Base-by-base conservation (phyloP, 352 stramenopile genomes). In the Pythium scleroteichum region DNA sequence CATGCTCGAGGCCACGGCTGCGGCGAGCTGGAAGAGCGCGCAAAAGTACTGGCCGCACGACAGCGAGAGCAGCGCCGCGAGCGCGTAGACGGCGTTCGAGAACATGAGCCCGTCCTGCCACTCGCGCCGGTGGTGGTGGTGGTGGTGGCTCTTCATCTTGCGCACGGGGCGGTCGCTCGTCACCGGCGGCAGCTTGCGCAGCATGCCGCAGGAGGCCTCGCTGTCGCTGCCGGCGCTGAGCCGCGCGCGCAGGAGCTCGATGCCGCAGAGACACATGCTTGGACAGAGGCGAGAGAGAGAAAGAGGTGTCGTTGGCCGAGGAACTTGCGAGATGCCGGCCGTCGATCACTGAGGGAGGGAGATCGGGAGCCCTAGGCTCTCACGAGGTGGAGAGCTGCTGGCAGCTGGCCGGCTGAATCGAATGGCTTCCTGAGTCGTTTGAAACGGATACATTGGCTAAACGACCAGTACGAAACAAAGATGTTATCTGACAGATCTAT, bases 21-120 rank as follows among this genome's bases (percentile, higher is more conserved):
- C 82, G 24, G 76, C 78, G 62, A 88, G 70, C 65, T 93, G 84
- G 59, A 93, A 71, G 19, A 85, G 59, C 42, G 73, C 78, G 59
- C 82, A 93, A 53, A 89, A 79, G 63, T 88, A 83, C 68, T 93
- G 84, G 32, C 73, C 70, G 48, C 80, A 87, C 57, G 77, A 76
- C 61, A 88, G 73, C 53, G 84, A 93, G 54, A 93, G 73, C 29
- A 91, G 47, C 6, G 71, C 81, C 20, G 84, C 81, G 51, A 90
- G 63, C 42, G 72, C 76, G 70, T 90, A 93, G 64, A 93, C 76
- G 39, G 88, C 59, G 66, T 92, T 93, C 51, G 82, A 90, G 69
- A 90, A 88, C 72, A 91, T 78, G 57, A 93, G 82, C 12, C 76
- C 82, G 71, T 93, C 84, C 27, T 76, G 78, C 83, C 83, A 92